phyloP scores from a whole-genome alignment of 129 eudicot genomes.

The Tagetes erecta region DNA sequence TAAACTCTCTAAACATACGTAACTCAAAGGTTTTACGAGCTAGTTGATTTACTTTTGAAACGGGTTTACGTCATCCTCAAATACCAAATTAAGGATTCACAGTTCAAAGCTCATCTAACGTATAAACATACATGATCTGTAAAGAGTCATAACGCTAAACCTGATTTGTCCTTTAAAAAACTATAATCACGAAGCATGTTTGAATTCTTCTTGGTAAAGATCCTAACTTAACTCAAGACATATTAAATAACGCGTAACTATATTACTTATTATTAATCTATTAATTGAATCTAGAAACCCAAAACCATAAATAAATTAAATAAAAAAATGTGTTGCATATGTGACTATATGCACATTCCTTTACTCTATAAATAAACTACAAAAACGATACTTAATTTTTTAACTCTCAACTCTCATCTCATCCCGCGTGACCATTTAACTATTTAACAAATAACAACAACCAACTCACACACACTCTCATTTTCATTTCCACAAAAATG shows the following conservation, averaged over 20 bases:
- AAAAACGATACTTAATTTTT: neutral
- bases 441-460: neutral
- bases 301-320: neutral
- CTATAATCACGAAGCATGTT: too few relatives aligned
- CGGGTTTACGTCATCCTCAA: too few relatives aligned
- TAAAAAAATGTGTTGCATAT: neutral
- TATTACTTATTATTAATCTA: neutral
- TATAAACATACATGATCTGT: too few relatives aligned
- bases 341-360: neutral
- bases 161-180: too few relatives aligned
- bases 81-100: too few relatives aligned
- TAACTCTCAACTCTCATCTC: neutral
- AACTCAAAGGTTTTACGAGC: too few relatives aligned
- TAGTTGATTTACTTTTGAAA: too few relatives aligned
- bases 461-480: neutral
- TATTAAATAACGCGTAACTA: neutral
- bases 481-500: constrained; percentile 17
- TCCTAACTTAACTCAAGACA: neutral
- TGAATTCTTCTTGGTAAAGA: neutral
- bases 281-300: neutral
- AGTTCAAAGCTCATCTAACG: too few relatives aligned
- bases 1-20: too few relatives aligned
- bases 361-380: neutral
- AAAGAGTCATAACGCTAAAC: too few relatives aligned
- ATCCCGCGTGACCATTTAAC: constrained; percentile 19